Percentiles rank a stretch among this genome's conserved stretches.
phyloP scores from a whole-genome alignment of 108 stramenopile species.

The Nitzschia putrida region DNA sequence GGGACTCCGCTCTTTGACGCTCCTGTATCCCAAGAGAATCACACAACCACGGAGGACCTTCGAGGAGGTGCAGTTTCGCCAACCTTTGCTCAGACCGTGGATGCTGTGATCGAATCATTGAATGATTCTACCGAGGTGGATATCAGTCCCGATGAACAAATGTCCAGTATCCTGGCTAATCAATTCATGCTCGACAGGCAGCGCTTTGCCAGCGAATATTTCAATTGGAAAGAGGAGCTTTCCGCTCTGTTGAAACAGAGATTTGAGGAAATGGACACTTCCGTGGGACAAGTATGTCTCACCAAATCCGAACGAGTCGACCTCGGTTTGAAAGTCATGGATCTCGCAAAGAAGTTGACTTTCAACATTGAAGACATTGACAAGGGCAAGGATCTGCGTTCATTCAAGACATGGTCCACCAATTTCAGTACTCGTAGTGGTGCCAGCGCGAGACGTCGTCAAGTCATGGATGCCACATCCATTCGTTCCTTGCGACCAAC shows the following conservation, averaged over 20 bases:
- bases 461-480: slow-evolving; percentile 37
- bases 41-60: slow-evolving; percentile 17
- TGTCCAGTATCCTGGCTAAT: slow-evolving; percentile 25
- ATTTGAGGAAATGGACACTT: not conserved
- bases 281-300: not conserved
- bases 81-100: not conserved
- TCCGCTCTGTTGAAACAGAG: slow-evolving; percentile 35
- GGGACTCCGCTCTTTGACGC: slow-evolving; percentile 60
- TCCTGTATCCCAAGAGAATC: slow-evolving; percentile 15
- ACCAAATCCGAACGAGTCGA: slow-evolving; percentile 52
- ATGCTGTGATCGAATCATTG: not conserved
- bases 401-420: slow-evolving; percentile 63
- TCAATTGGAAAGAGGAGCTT: slow-evolving; percentile 48
- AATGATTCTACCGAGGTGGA: not conserved
- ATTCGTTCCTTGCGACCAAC: slow-evolving; percentile 13
- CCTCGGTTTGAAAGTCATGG: slow-evolving; percentile 53
- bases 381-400: slow-evolving; percentile 53
- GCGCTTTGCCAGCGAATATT: slow-evolving; percentile 48
- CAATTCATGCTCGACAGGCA: slow-evolving; percentile 28
- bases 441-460: slow-evolving; percentile 58
- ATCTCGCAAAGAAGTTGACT: slow-evolving; percentile 50
- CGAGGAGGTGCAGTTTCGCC: slow-evolving; percentile 3
- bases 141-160: slow-evolving; percentile 10
- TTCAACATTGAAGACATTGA: slow-evolving; percentile 61
- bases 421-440: slow-evolving; percentile 61